Percentiles rank a stretch among this genome's conserved stretches.
phyloP scores from a whole-genome alignment of 805 yeast genomes.

The Citeromyces matritensis region DNA sequence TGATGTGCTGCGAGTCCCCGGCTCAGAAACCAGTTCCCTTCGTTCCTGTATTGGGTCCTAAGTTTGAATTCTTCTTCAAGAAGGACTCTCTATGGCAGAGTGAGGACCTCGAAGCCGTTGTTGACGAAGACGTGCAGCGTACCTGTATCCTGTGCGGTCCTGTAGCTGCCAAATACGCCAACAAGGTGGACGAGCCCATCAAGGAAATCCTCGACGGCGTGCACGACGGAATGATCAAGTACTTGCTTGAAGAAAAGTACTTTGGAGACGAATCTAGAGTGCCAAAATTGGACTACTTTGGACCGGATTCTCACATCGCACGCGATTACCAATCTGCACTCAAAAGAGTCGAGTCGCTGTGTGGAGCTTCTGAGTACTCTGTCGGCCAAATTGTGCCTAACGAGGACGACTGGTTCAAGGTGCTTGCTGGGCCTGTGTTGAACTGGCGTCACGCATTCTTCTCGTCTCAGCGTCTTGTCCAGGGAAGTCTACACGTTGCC shows the following conservation, averaged over 20 bases:
- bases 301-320: constrained; percentile 10
- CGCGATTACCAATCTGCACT: constrained; percentile 7
- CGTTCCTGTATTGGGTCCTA: constrained; percentile 87
- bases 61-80: constrained; percentile 92
- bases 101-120: constrained; percentile 91
- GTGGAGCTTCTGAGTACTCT: constrained; percentile 17
- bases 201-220: constrained; percentile 77
- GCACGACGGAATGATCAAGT: constrained; percentile 79
- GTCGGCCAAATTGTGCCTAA: constrained; percentile 12
- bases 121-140: constrained; percentile 91
- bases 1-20: constrained; percentile 71
- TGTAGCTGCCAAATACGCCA: constrained; percentile 90
- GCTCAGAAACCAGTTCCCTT: constrained; percentile 95
- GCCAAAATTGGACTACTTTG: constrained; percentile 81
- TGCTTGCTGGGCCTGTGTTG: constrained; percentile 64
- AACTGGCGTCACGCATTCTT: constrained; percentile 91
- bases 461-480: constrained; percentile 66
- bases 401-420: constrained; percentile 51
- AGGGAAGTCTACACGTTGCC: constrained; percentile 62
- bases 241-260: constrained; percentile 55
- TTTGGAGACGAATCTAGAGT: constrained; percentile 53
- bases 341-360: neutral
- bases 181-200: constrained; percentile 81
- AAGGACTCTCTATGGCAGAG: constrained; percentile 99
- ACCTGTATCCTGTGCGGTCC: constrained; percentile 99